phyloP scores from a whole-genome alignment of 2,329 filamentous ascomycete genomes.

The Sporothrix phasma region DNA sequence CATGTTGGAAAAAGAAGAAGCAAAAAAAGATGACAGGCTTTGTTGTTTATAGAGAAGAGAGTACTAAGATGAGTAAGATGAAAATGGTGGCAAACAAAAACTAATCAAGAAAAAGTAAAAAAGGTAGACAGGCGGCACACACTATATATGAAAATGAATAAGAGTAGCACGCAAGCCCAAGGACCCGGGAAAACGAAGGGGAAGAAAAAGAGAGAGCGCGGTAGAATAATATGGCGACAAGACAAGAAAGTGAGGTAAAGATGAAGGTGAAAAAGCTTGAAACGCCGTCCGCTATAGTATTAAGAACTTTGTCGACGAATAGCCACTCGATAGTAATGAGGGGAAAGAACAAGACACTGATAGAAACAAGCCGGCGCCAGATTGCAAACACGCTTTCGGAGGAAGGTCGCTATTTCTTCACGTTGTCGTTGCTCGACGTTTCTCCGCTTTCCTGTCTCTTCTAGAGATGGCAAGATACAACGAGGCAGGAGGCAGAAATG shows the following conservation, averaged over 20 bases:
- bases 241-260: background rate
- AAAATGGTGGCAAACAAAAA: background rate
- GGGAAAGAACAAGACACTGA: background rate
- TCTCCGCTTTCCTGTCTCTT: background rate
- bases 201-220: background rate
- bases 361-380: background rate
- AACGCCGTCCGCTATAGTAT: slow-evolving; percentile 21
- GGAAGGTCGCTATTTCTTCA: background rate
- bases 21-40: background rate
- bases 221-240: too few relatives aligned
- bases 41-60: background rate
- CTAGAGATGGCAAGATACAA: background rate
- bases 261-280: background rate
- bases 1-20: background rate
- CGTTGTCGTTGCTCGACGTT: background rate
- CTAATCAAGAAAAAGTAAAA: background rate
- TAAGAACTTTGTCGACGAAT: slow-evolving; percentile 2
- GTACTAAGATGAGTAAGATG: background rate
- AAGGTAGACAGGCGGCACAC: background rate
- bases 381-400: background rate
- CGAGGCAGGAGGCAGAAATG: background rate
- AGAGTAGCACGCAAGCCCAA: background rate
- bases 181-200: background rate
- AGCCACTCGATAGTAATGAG: background rate
- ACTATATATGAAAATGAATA: background rate